Base-by-base conservation (phyloP, 768 basidiomycete species). In the Amanita pallidorosea region DNA sequence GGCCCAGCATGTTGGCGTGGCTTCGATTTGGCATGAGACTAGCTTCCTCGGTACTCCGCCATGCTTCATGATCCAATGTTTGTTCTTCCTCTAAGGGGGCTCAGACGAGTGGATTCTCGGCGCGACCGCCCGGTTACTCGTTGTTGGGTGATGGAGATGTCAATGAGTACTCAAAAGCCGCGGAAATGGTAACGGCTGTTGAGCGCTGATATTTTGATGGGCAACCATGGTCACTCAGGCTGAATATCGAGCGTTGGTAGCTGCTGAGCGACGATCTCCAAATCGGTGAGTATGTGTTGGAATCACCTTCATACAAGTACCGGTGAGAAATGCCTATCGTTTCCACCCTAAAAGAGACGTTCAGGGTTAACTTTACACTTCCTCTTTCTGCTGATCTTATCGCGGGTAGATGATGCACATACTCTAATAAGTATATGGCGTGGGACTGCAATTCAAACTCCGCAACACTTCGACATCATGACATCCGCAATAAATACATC, bases 351-450 rank as follows among this genome's bases (percentile, higher is more conserved):
- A 43, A 27, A 3, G n/a, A 17, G 43, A 15, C n/a, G 17, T 27
- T 45, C 43, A 45, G 43, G 43, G 43, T 45, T 45, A 45, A 8
- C 43, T 45, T 45, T 45, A 45, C 43, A 17, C 25, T 29, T 44
- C 25, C 25, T 13, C 20, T 43, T 41, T 41, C 22, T 25, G n/a
- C 15, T 43, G 13, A 45, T n/a, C 43, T 45, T 45, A 45, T 45
- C 27, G 31, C n/a, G 43, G 12, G 43, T 25, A 40, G 38, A n/a
- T n/a, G n/a, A 38, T 8, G 17, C n/a, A 36, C 13, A 1, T 36
- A 36, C 12, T 27, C 6, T n/a, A n/a, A n/a, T n/a, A n/a, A n/a
- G n/a, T n/a, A n/a, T n/a, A 33, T 33, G 33, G n/a, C 27, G 43
- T 45, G 43, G 17, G 43, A 45, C 15, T 17, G 6, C 13, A 20